phyloP scores from a whole-genome alignment of 1,284 basidiomycete species.

The Trichosporon ovoides region DNA sequence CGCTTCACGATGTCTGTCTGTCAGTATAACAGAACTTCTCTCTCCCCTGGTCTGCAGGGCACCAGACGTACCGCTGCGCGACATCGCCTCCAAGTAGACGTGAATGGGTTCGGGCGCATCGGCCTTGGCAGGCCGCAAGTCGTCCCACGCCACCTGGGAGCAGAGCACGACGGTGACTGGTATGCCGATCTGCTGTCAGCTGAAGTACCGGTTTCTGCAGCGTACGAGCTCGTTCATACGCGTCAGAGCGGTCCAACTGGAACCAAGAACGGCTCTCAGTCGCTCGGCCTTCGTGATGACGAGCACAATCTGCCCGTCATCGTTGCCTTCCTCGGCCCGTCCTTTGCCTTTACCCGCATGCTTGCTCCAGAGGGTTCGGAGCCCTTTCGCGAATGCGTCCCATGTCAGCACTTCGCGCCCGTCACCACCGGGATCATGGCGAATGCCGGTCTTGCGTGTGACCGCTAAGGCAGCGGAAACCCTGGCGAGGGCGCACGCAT shows the following conservation, averaged over 20 bases:
- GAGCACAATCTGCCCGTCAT: slow-evolving; percentile 54
- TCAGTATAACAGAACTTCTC: too few relatives aligned
- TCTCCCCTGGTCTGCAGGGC: slow-evolving; percentile 31
- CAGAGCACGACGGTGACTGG: slow-evolving; percentile 60
- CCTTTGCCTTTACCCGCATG: slow-evolving; percentile 27
- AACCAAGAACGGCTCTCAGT: slow-evolving; percentile 59
- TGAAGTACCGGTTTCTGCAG: neutral
- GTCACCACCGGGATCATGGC: slow-evolving; percentile 28
- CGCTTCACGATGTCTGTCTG: slow-evolving; percentile 26
- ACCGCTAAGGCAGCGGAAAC: slow-evolving; percentile 50
- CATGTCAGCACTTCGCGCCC: slow-evolving; percentile 55
- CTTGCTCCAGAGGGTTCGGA: slow-evolving; percentile 47
- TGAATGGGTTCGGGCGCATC: slow-evolving; percentile 71
- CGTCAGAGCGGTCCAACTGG: slow-evolving; percentile 63
- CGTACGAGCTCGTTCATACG: slow-evolving; percentile 69
- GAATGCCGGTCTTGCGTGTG: neutral
- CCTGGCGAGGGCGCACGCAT: slow-evolving; percentile 61
- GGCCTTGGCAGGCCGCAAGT: slow-evolving; percentile 63
- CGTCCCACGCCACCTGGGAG: slow-evolving; percentile 67
- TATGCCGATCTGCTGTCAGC: slow-evolving; percentile 36
- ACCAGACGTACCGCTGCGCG: slow-evolving; percentile 57
- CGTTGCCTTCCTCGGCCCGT: slow-evolving; percentile 11
- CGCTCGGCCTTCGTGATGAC: slow-evolving; percentile 66
- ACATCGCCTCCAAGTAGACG: slow-evolving; percentile 58
- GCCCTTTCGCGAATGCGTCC: slow-evolving; percentile 63